Evolutionary conservation across 1,139 yeast species (phyloP).

Genomic region (Zygoascus sp.): DNA sequence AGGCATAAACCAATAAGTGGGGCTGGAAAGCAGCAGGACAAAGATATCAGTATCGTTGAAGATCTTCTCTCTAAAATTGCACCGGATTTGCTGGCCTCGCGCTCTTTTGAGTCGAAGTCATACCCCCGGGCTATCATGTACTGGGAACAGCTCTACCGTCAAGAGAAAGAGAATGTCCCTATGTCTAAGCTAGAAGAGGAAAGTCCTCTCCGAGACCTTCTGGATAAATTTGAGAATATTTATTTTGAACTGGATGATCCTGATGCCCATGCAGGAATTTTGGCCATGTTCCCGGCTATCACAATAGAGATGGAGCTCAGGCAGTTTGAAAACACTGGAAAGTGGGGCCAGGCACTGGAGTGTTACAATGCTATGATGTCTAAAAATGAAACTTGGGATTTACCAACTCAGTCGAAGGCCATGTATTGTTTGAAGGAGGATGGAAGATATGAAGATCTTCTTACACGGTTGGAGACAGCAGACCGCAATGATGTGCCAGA

Average conservation of each 20-base stretch:
- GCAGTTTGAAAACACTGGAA: constrained; percentile 79
- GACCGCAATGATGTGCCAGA: constrained; percentile 16
- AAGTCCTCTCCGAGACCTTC: constrained; percentile 21
- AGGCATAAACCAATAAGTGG: constrained; percentile 11
- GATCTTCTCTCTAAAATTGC: constrained; percentile 54
- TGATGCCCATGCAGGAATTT: constrained; percentile 84
- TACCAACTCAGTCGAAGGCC: constrained; percentile 40
- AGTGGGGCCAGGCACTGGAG: constrained; percentile 84
- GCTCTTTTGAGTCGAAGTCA: constrained; percentile 80
- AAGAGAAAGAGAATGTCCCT: background rate
- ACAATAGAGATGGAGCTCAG: constrained; percentile 67
- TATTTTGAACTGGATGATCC: constrained; percentile 85
- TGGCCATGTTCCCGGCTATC: constrained; percentile 67
- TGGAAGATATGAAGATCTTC: constrained; percentile 51
- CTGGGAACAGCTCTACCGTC: constrained; percentile 52
- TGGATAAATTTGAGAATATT: constrained; percentile 54
- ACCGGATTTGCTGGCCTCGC: constrained; percentile 62
- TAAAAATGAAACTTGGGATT: constrained; percentile 33
- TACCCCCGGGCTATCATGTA: constrained; percentile 87
- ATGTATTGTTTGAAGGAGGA: constrained; percentile 54
- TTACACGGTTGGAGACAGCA: constrained; percentile 29
- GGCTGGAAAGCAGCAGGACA: constrained; percentile 15
- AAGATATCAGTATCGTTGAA: constrained; percentile 32
- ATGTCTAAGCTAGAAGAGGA: background rate
- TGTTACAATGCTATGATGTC: constrained; percentile 70